Base-by-base conservation (phyloP, 495 filamentous ascomycete species). In the Bacidia rubella region DNA sequence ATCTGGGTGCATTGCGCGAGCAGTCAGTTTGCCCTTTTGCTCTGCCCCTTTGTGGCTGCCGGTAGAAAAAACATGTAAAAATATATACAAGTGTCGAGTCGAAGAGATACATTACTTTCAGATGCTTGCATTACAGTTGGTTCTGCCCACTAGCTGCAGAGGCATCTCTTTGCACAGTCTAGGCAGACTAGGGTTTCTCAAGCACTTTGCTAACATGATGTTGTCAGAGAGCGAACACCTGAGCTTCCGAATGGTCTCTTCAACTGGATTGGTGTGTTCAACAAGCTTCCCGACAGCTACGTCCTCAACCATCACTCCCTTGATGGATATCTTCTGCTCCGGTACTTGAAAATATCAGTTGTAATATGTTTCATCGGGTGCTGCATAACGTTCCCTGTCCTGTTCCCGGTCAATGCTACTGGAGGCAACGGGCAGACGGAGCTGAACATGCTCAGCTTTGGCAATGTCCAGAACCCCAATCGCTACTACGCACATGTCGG, bases 281-380 rank as follows among this genome's bases (percentile, higher is more conserved):
- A 79, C 74, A 77, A 78, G 66, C 77, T 92, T 47, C 82, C 86
- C 29, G 87, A 95, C 64, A 79, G 79, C 54, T 87, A 86, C 63
- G 83, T 90, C 42, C 76, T 95, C 53, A 84, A 90, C 61, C 86
- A 93, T 64, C 84, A 92, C 67, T 87, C 87, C 2, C 75, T 98
- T 67, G 93, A 95, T 53, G 79, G 85, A 32, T 95, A 89, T 63
- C 77, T 95, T 47, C 83, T 87, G 67, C 74, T 95, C 32, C 85
- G 90, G 39, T 95, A 87, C 64, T 68, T 97, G 52, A 84, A 85
- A 59, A 79, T 88, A 48, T 66, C 77, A 32, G 69, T 84, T 23
- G 68, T 76, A 42, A 78, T 94, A 45, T 84, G 80, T 70, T 80
- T 95, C 43, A 79, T 89, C 22, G 90, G 90, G 47, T 83, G 77